Base-by-base conservation (phyloP, 1,139 yeast species). In the Lodderomyces elongisporus region DNA sequence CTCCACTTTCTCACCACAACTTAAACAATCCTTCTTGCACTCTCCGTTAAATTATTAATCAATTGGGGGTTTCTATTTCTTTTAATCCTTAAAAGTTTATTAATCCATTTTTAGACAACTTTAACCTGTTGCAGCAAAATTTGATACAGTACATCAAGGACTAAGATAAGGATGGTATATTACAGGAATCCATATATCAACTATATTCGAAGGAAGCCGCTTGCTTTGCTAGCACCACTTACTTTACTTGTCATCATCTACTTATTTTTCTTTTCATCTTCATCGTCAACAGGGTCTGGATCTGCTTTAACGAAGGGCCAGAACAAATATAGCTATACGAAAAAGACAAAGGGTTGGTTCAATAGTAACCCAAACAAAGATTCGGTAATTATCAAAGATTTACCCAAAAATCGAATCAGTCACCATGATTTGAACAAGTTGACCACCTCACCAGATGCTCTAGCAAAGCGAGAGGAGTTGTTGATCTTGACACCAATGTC, bases 401-500 rank as follows among this genome's bases (percentile, higher is more conserved):
- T 77, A 34, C 85, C 87, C 17, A 82, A 81, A 44, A 84, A 84
- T 49, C 91, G 84, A 53, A 85, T 88, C 47, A 74, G 84, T 30
- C 93, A 85, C 53, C 87, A 83, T 54, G 87, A 87, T 56, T 70
- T 89, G 64, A 88, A 89, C 60, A 72, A 73, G 48, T 64, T 89
- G 45, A 76, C 79, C 24, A 71, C 89, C 4, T 74, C 89, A 1
- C 66, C 82, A 16, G 71, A 77, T 56, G 82, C 95, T 6, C 74
- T 77, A 34, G 69, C 70, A 39, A 84, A 85, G 55, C 74, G 73
- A 49, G 97, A 91, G 54, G 83, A 83, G 45, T 85, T 91, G 22
- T 68, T 91, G 53, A 76, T 84, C 43, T 72, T 85, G 58, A 79
- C 96, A 3, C 98, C 98, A 28, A 78, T 91, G 77, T 82, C 94